These are phyloP conservation scores for Colletotrichum sp. DNA, from an alignment of 2,329 filamentous ascomycete species.

Conservation along the genomic window DNA sequence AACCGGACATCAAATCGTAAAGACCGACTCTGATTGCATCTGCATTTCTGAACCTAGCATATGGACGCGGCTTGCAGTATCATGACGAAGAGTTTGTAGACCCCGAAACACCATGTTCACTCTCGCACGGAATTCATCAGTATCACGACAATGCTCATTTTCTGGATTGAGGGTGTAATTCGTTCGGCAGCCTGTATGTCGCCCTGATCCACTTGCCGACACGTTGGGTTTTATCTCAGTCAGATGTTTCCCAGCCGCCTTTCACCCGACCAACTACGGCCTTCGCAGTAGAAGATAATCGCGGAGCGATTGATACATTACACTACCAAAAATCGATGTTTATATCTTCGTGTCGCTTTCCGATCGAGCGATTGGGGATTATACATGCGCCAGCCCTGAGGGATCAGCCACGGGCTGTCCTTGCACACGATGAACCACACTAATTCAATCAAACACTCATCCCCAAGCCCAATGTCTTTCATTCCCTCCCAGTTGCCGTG, in stretches of 20 bases:
- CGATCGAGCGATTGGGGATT: background rate
- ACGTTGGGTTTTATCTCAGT: background rate
- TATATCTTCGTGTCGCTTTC: background rate
- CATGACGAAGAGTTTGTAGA: background rate
- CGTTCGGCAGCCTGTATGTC: background rate
- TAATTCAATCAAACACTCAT: background rate
- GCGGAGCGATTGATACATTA: background rate
- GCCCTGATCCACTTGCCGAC: background rate
- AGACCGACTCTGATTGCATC: background rate
- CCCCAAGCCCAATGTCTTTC: background rate
- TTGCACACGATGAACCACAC: background rate
- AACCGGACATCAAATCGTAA: background rate
- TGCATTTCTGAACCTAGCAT: no score
- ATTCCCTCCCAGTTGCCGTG: background rate
- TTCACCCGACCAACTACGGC: no score
- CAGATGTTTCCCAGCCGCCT: background rate
- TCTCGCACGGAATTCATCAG: background rate
- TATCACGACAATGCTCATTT: background rate
- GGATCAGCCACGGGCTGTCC: background rate
- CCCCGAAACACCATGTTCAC: background rate
- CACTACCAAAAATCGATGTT: background rate
- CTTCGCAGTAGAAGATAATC: background rate
- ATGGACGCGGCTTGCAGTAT: background rate
- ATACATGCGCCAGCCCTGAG: background rate
- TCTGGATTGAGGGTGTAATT: no score